phyloP scores from a whole-genome alignment of 2,329 filamentous ascomycete species.

The Didymellaceae sp. region DNA sequence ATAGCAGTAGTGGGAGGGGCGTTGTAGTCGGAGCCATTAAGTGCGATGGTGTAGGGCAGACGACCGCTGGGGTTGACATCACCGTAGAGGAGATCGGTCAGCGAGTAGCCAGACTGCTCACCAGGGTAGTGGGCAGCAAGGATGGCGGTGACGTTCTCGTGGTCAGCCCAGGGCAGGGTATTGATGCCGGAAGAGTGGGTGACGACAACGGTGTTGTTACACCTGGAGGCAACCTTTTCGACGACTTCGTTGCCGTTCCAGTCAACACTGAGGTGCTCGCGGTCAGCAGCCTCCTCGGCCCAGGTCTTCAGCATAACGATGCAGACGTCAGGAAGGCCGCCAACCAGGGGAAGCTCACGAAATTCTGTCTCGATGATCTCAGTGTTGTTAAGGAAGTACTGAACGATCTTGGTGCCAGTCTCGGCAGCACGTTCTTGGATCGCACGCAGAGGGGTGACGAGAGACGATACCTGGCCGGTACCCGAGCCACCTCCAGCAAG shows the following conservation, averaged over 20 bases:
- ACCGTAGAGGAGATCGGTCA: slow-evolving; percentile 68
- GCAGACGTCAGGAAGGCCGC: slow-evolving; percentile 52
- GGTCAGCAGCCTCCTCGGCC: slow-evolving; percentile 55
- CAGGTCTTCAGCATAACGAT: slow-evolving; percentile 67
- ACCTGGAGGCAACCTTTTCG: slow-evolving; percentile 54
- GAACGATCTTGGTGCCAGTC: slow-evolving; percentile 51
- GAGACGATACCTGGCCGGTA: slow-evolving; percentile 50
- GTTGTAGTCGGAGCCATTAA: slow-evolving; percentile 70
- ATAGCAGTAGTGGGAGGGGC: slow-evolving; percentile 50
- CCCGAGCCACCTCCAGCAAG: slow-evolving; percentile 52
- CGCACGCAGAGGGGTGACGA: slow-evolving; percentile 51
- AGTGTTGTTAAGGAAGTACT: slow-evolving; percentile 54
- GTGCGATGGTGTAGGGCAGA: slow-evolving; percentile 85
- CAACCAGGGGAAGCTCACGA: slow-evolving; percentile 35
- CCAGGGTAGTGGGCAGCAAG: slow-evolving; percentile 52
- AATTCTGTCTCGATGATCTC: slow-evolving; percentile 43
- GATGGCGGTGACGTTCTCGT: slow-evolving; percentile 54
- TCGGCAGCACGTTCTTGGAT: slow-evolving; percentile 42
- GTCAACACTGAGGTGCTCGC: slow-evolving; percentile 50
- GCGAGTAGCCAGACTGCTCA: slow-evolving; percentile 50
- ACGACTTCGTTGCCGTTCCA: slow-evolving; percentile 52
- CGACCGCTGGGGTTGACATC: slow-evolving; percentile 78
- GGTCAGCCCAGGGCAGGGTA: slow-evolving; percentile 50
- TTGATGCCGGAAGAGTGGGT: slow-evolving; percentile 54
- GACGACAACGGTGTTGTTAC: slow-evolving; percentile 61